Percentiles rank a stretch among this genome's conserved stretches.
phyloP scores from a whole-genome alignment of 2,329 filamentous ascomycete genomes.

The Thermoascus crustaceus region DNA sequence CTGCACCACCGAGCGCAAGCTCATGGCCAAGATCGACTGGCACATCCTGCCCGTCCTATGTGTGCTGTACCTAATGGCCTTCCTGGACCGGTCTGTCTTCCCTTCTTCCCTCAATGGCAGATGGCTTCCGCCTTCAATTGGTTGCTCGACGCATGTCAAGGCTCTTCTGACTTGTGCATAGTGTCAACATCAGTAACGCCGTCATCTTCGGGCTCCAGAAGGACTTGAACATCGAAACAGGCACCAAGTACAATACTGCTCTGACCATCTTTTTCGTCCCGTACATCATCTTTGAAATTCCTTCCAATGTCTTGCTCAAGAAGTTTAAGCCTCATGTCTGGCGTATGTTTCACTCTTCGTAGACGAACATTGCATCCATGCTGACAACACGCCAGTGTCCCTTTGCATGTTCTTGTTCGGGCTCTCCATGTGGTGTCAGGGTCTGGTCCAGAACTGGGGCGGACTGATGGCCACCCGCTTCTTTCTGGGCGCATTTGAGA shows the following conservation, averaged over 20 bases:
- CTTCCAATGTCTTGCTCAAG: conserved; percentile 66
- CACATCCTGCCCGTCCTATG: conserved; percentile 65
- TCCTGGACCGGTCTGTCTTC: conserved; percentile 46
- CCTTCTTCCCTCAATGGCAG: background rate
- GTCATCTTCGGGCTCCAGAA: conserved; percentile 55
- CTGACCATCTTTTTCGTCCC: conserved; percentile 77
- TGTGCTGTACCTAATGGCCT: conserved; percentile 63
- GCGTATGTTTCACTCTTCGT: conserved; percentile 34
- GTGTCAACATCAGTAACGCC: conserved; percentile 75
- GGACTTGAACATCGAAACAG: conserved; percentile 51
- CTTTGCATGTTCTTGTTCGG: conserved; percentile 81
- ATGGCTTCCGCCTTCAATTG: conserved; percentile 6
- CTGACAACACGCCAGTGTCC: conserved; percentile 44
- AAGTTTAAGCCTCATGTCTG: conserved; percentile 58
- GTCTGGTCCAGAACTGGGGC: conserved; percentile 66
- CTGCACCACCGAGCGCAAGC: conserved; percentile 47
- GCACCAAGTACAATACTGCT: conserved; percentile 62
- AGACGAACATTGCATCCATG: no score
- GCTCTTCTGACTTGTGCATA: conserved; percentile 12
- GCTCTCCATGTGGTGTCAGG: conserved; percentile 65
- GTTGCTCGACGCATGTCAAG: conserved; percentile 6
- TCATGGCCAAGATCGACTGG: conserved; percentile 63
- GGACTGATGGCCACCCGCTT: conserved; percentile 74
- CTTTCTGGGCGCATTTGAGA: conserved; percentile 72
- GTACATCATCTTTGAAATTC: conserved; percentile 59